A percentile compares a stretch with the other conserved stretches of the same genome.
Conservation (phyloP, 2,329 filamentous ascomycete genomes). For the Aurifilum marmelostoma region DNA sequence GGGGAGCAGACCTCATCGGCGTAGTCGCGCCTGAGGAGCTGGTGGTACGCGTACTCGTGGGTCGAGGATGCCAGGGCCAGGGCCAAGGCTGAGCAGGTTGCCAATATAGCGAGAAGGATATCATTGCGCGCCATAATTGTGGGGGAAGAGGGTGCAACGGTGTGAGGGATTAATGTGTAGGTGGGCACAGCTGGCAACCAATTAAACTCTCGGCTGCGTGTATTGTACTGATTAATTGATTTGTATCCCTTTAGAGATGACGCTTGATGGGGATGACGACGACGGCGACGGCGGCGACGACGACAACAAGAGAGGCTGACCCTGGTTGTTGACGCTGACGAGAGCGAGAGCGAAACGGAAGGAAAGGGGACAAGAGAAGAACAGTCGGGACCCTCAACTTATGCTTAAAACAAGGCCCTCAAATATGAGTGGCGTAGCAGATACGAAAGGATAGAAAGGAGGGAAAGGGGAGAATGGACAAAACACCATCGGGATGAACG, state of each 20-base stretch:
- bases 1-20: constrained; percentile 34
- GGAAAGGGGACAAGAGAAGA: neutral
- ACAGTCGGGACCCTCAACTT: too few relatives aligned
- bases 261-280: too few relatives aligned
- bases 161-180: neutral
- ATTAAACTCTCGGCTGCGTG: neutral
- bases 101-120: constrained; percentile 10
- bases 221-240: neutral
- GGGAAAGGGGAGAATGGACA: neutral
- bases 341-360: neutral
- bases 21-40: constrained; percentile 29
- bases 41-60: constrained; percentile 1
- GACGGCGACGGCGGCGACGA: too few relatives aligned
- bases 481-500: too few relatives aligned
- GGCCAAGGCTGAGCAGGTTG: neutral
- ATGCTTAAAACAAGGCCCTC: too few relatives aligned
- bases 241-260: too few relatives aligned
- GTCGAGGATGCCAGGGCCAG: neutral
- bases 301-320: neutral
- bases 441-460: too few relatives aligned
- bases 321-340: neutral
- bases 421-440: too few relatives aligned
- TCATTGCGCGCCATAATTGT: neutral
- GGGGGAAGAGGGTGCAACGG: neutral
- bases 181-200: neutral